These are phyloP conservation scores for Vitis hybrid DNA, from an alignment of 177 flowering plant species.

Conservation along the genomic window DNA sequence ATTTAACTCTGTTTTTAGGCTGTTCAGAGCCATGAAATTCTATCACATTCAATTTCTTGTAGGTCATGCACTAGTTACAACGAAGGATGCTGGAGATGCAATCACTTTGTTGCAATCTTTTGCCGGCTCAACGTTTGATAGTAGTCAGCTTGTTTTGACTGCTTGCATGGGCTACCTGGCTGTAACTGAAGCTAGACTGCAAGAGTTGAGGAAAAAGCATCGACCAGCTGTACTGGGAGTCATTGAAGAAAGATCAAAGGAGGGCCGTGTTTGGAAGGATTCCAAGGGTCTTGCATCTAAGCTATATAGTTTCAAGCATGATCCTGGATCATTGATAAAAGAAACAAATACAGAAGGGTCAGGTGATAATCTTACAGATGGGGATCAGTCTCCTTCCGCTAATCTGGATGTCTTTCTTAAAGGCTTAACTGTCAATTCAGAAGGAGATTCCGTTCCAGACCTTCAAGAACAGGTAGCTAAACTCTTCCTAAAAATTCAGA, in stretches of 20 bases:
- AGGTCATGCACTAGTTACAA: constrained; percentile 94
- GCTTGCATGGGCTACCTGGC: constrained; percentile 92
- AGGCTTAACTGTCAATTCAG: constrained; percentile 38
- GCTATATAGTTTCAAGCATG: constrained; percentile 74
- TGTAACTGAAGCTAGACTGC: constrained; percentile 67
- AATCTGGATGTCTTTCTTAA: constrained; percentile 44
- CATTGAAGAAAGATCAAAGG: constrained; percentile 75
- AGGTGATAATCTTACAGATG: constrained; percentile 27
- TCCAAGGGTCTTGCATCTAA: constrained; percentile 80
- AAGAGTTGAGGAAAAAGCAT: constrained; percentile 71
- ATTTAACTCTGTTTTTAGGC: neutral
- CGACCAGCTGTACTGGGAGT: constrained; percentile 65
- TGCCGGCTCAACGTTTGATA: constrained; percentile 94
- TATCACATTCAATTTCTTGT: constrained; percentile 18
- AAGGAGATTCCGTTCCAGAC: constrained; percentile 56
- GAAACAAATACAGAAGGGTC: constrained; percentile 29
- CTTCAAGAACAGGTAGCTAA: constrained; percentile 79
- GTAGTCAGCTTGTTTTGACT: constrained; percentile 95
- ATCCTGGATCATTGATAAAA: constrained; percentile 37
- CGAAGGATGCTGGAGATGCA: constrained; percentile 99
- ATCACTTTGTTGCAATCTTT: constrained; percentile 86
- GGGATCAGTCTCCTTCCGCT: constrained; percentile 32
- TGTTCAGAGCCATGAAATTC: neutral
- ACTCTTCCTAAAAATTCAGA: neutral
- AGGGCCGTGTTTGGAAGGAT: constrained; percentile 53